Evolutionary conservation across 164 flowering plant genomes (phyloP).

Genomic region (Kingdonia uniflora): DNA sequence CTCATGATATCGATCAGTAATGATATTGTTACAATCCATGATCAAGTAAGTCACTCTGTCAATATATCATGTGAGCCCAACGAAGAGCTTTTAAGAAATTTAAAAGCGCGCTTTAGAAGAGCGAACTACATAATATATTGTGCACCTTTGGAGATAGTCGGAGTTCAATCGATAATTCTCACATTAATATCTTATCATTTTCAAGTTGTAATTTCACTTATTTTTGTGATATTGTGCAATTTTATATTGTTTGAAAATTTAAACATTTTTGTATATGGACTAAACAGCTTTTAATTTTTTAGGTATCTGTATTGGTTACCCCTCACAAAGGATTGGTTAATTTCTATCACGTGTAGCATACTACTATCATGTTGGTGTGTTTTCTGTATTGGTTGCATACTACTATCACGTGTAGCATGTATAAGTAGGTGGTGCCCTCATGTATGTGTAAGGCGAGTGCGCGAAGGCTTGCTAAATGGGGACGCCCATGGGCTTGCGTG

Average conservation of each 20-base stretch:
- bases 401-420: too few relatives aligned
- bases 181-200: neutral
- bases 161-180: constrained; percentile 35
- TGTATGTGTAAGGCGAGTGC: too few relatives aligned
- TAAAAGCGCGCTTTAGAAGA: constrained; percentile 13
- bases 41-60: neutral
- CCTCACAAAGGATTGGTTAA: constrained; percentile 18
- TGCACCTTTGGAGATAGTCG: too few relatives aligned
- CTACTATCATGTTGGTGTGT: too few relatives aligned
- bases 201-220: too few relatives aligned
- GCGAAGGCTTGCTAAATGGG: too few relatives aligned
- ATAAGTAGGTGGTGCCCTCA: too few relatives aligned
- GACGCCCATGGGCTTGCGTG: too few relatives aligned
- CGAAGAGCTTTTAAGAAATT: neutral
- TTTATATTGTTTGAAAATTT: too few relatives aligned
- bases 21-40: constrained; percentile 16
- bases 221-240: neutral
- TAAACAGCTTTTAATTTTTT: constrained; percentile 3
- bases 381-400: too few relatives aligned
- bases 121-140: constrained; percentile 16
- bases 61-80: too few relatives aligned
- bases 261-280: too few relatives aligned
- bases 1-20: constrained; percentile 16
- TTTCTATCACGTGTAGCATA: constrained; percentile 15
- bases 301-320: constrained; percentile 36